Evolutionary conservation across 352 stramenopile species (phyloP), one percentile per base, ranked within the genome.

Genomic region (Phytophthora meadii): DNA sequence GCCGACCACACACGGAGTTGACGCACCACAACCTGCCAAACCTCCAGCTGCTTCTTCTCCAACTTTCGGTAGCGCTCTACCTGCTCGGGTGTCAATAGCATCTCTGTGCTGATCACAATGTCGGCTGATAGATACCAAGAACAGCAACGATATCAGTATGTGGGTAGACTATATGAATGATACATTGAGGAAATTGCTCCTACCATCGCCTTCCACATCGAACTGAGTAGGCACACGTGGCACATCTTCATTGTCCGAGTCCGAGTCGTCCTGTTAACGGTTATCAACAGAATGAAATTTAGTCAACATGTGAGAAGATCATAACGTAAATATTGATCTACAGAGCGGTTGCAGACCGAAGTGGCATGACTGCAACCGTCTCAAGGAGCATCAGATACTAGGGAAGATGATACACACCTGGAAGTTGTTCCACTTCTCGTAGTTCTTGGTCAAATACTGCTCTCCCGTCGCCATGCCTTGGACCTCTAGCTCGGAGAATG

Each of bases 391-490:
- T 4, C 27, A 58, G 5, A 53, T 10, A 22, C 19, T 5, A 34
- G 41, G 25, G 36, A 40, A 5, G 32, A 42, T 12, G 27, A 17
- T 17, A 49, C 67, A 32, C 40, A 93, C 87, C 77, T 88, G 79
- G 53, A 95, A 94, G 54, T 93, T 85, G 70, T 92, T 84, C 87
- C 87, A 95, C 66, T 94, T 95, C 75, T 92, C 80, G 72, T 95
- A 95, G 52, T 90, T 95, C 72, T 95, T 89, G 74, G 69, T 92
- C 65, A 95, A 74, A 67, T 81, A 95, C 54, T 93, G 52, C 52
- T 94, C 86, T 53, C 74, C 65, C 46, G 79, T 67, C 54, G 73
- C 58, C 73, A 81, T 81, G 17, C 22, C 61, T 10, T 22, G 22
- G 40, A 30, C 24, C 5, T 8, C 5, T 4, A 22, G 22, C 22